A percentile compares a stretch with the other conserved stretches of the same genome.
Evolutionary conservation across 805 yeast genomes (phyloP).

Genomic region (Teunomyces lycoperdinae): DNA sequence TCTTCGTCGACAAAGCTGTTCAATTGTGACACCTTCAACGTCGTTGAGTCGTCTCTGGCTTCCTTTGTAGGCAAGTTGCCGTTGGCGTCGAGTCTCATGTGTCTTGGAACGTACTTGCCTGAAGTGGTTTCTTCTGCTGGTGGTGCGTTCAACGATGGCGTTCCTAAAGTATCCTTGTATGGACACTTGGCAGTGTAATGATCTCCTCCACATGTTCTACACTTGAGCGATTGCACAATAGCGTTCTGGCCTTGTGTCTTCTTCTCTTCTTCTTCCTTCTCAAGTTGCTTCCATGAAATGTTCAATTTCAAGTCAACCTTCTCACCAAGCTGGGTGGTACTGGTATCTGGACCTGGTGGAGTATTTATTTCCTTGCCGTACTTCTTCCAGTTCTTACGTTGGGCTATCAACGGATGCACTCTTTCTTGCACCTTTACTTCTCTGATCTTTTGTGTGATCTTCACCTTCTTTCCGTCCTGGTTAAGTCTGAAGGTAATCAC

Average conservation of each 20-base stretch:
- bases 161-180: constrained; percentile 80
- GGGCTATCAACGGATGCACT: constrained; percentile 84
- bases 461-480: constrained; percentile 78
- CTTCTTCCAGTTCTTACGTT: constrained; percentile 81
- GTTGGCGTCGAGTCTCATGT: constrained; percentile 42
- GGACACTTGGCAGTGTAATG: constrained; percentile 97
- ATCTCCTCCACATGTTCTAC: constrained; percentile 92
- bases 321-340: constrained; percentile 88
- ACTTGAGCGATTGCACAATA: constrained; percentile 49
- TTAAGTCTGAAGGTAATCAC: constrained; percentile 73
- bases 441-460: constrained; percentile 81
- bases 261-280: constrained; percentile 65
- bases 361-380: constrained; percentile 76
- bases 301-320: constrained; percentile 73
- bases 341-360: constrained; percentile 82
- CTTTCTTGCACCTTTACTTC: constrained; percentile 74
- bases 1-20: constrained; percentile 82
- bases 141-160: constrained; percentile 41
- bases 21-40: constrained; percentile 88
- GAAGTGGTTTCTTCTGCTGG: constrained; percentile 36
- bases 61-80: constrained; percentile 39
- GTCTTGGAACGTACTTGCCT: constrained; percentile 44
- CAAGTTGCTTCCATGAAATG: constrained; percentile 73
- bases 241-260: constrained; percentile 40
- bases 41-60: constrained; percentile 76